A percentile compares a stretch with the other conserved stretches of the same genome.
These are phyloP conservation scores for Ilyonectria destructans DNA, from an alignment of 2,329 filamentous ascomycete genomes.

Conservation along the genomic window DNA sequence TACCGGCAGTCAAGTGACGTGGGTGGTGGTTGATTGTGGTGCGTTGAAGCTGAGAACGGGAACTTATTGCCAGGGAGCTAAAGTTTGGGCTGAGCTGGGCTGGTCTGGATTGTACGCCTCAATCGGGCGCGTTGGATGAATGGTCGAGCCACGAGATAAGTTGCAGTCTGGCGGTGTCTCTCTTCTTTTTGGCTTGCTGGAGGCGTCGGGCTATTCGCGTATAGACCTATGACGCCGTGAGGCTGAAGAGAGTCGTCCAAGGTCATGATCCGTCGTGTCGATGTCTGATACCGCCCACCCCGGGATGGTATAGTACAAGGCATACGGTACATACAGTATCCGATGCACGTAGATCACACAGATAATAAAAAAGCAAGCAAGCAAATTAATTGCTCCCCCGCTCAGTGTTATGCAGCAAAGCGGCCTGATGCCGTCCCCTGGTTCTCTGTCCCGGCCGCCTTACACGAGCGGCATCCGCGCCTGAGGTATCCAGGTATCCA, in stretches of 20 bases:
- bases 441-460: neutral
- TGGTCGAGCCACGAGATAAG: neutral
- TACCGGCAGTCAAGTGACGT: neutral
- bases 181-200: neutral
- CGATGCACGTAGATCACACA: neutral
- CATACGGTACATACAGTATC: neutral
- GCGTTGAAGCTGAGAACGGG: neutral
- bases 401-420: neutral
- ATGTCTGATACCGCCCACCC: too few relatives aligned
- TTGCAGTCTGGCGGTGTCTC: neutral
- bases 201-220: too few relatives aligned
- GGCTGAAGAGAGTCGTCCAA: too few relatives aligned
- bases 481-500: neutral
- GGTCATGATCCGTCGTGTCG: too few relatives aligned
- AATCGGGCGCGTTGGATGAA: neutral
- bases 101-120: constrained; percentile 1
- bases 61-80: neutral
- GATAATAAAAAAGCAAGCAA: neutral
- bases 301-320: neutral
- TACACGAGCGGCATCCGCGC: neutral
- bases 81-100: neutral
- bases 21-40: neutral
- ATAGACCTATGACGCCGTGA: too few relatives aligned
- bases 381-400: neutral
- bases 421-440: neutral